Base-by-base conservation (phyloP, 2,329 filamentous ascomycete species). In the Cytospora leucostoma region DNA sequence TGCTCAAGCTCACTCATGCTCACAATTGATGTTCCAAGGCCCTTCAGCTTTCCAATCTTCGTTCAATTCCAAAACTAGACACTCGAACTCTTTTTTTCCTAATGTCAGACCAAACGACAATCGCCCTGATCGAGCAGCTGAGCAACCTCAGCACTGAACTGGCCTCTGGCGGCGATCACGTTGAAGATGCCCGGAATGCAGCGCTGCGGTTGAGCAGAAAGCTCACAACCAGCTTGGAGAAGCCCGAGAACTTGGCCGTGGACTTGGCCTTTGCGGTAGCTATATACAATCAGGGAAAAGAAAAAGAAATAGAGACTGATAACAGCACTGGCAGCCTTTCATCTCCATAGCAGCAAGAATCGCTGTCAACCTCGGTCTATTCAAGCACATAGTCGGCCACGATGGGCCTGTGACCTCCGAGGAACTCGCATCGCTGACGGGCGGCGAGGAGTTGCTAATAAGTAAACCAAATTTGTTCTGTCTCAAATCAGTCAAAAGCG, bases 371-470 rank as follows among this genome's bases (percentile, higher is more conserved):
- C 61, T 73, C 5, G 62, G 63, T 19, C 68, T 73, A 7, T 72
- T 72, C 65, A 70, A 67, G 38, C 56, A 64, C 15, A 72, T 72
- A 19, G 34, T 53, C 8, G 15, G 57, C 7, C 21, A 67, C 34
- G 61, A 49, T 8, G 59, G 47, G 10, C 63, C 67, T 0, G 52
- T 71, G 21, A 67, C 61, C 10, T 71, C 68, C 0, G 4, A 61
- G 33, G 60, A 69, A 27, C 68, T 73, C 2, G 69, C 70, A 1
- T 52, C 58, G 0, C 50, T 67, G 4, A 68, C 71, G 1, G 63
- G 68, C 1, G 69, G 67, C 5, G 70, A 73, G 60, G 71, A 71
- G 58, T 51, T 71, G 7, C 38, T 73, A 19, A 72, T 73, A 50
- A 55, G 71, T 72, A 66, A 2, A 17, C 15, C 15, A 17, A 2